These are phyloP conservation scores for Exophiala lecanii-corni DNA, from an alignment of 2,329 filamentous ascomycete species.

Conservation along the genomic window DNA sequence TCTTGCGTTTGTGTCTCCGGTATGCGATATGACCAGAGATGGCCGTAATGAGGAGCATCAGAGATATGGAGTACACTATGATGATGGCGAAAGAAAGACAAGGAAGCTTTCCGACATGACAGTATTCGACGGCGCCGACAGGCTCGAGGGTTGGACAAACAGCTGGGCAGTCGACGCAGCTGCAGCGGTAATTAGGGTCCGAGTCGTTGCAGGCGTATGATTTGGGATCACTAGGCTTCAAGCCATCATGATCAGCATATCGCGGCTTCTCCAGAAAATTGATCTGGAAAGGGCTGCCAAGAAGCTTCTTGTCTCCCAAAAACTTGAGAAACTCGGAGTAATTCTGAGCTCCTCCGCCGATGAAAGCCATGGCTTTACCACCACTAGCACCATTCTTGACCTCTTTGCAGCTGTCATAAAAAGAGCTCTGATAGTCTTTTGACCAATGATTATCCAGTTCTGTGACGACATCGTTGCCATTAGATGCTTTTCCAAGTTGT, in stretches of 20 bases:
- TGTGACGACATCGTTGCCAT: conserved; percentile 63
- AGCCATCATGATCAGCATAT: conserved; percentile 56
- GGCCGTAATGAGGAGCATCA: conserved; percentile 62
- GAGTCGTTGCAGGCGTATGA: conserved; percentile 87
- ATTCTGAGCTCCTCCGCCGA: conserved; percentile 90
- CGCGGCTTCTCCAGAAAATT: conserved; percentile 67
- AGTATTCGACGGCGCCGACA: conserved; percentile 65
- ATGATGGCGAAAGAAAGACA: conserved; percentile 93
- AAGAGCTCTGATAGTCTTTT: conserved; percentile 74
- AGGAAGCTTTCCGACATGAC: conserved; percentile 80
- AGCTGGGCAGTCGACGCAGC: conserved; percentile 85
- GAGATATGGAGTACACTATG: conserved; percentile 71
- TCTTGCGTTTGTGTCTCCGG: conserved; percentile 66
- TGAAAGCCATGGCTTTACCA: conserved; percentile 88
- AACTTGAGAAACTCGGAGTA: conserved; percentile 85
- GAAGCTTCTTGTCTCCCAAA: conserved; percentile 79
- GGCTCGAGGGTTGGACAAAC: conserved; percentile 79
- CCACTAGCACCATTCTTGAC: conserved; percentile 97
- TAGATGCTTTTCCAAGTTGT: conserved; percentile 54
- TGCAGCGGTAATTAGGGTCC: conserved; percentile 79
- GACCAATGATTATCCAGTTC: conserved; percentile 89
- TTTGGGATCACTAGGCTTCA: conserved; percentile 66
- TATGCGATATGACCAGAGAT: conserved; percentile 72
- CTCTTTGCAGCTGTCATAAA: conserved; percentile 97
- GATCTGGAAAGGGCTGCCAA: conserved; percentile 95